Base-by-base conservation (phyloP, 2,329 filamentous ascomycete genomes). In the Coniochaeta prunicola region DNA sequence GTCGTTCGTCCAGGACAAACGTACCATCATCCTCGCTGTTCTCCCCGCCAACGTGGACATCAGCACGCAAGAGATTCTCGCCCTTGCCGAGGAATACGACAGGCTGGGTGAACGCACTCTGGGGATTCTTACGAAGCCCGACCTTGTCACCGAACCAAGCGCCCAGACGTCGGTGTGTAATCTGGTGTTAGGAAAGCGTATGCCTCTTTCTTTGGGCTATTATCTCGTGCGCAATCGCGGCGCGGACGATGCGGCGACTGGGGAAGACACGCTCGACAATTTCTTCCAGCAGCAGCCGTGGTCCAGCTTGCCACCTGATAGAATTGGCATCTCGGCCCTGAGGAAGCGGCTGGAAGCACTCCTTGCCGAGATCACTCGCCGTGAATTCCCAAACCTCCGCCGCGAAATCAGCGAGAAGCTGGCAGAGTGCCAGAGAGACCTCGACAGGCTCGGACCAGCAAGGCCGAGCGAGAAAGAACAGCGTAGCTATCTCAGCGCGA, bases 221-320 rank as follows among this genome's bases (percentile, higher is more conserved):
- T 80, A 71, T 19, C 65, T 81, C 0, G 75, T 83, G 55, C 74
- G 75, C 57, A 82, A 80, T 31, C 74, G 78, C 0, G 68, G 78
- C 9, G 73, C 76, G 0, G 77, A 80, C 17, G 76, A 80, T 71
- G 72, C 0, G 69, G 65, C 0, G 58, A 74, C 0, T 59, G 65
- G 1, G 62, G 73, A 0, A 71, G 76, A 0, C 63, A 70, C 7
- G 53, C 31, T 0, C 17, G 36, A 40, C 36, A 59, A 66, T 0
- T 78, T 80, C 59, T 80, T 80, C 53, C 19, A 58, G 0, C 13
- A 66, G 0, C 53, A 62, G 0, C 73, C 73, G 0, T 81, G 77
- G 78, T 62, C 61, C 0, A 4, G 0, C 64, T 74, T 0, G 58
- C 53, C 0, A 0, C 38, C 60, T 0, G 68, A 71, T 0, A 66